Evolutionary conservation across 2,329 filamentous ascomycete genomes (phyloP), one percentile per base, ranked within the genome.

Genomic region (Hymenoscyphus linearis): DNA sequence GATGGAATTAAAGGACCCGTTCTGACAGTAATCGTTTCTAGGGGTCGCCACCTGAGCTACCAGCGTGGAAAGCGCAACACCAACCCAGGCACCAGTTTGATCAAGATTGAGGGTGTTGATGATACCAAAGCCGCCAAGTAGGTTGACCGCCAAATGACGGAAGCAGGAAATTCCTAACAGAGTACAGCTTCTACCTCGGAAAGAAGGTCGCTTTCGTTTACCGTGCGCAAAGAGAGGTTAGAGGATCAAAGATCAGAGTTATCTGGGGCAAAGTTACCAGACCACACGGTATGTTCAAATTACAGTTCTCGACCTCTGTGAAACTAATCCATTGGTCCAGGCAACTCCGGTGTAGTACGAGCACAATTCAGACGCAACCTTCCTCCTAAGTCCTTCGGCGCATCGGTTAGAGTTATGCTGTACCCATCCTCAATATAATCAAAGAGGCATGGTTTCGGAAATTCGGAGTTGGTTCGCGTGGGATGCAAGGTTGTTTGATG

Each of bases 161-260:
- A 35, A 55, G 13, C 16, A 10, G 5, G 55, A 35, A 27, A 22
- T 37, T 66, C 54, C 68, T 72, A 59, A 72, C 63, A n/a, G 9
- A 36, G 27, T 40, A 31, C 60, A 74, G 72, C 82, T 97, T 97
- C 90, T 99, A 99, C 85, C 84, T 91, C 71, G 95, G 95, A 82
- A 99, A 99, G 90, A 93, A 93, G 84, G 87, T 98, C 78, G 95
- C 95, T 78, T 99, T 92, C 81, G 92, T 99, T 81, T 99, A 98
- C 87, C 91, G 93, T 77, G 93, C 88, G 74, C 88, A 91, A 81
- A 93, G 88, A 82, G 91, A 96, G 85, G 85, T 96, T 76, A 90
- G 93, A 75, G 95, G 95, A 78, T 93, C 92, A 79, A 98, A 98
- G 89, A 96, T 98, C 82, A 88, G 93, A 77, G 89, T 98, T 74